phyloP scores from a whole-genome alignment of 306 rosid genomes.

The Rubus parviflorus region DNA sequence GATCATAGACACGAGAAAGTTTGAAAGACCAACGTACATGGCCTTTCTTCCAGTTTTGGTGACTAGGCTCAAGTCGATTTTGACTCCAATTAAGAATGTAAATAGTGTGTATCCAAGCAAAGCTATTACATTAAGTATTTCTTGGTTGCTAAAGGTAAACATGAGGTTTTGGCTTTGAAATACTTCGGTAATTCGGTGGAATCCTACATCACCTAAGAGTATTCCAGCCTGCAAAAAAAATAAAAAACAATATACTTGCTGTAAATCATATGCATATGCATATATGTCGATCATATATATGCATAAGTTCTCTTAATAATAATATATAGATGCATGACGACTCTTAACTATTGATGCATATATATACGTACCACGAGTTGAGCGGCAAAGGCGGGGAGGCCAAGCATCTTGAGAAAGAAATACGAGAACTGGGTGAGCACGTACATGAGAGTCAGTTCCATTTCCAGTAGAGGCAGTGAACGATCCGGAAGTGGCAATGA shows the following conservation, averaged over 20 bases:
- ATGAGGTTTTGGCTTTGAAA: background rate
- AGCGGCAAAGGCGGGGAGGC: slow-evolving; percentile 32
- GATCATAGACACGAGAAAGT: slow-evolving; percentile 41
- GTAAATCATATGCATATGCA: background rate
- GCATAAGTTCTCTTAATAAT: no score
- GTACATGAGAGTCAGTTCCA: slow-evolving; percentile 32
- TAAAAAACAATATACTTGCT: background rate
- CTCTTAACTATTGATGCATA: background rate
- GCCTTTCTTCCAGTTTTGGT: slow-evolving; percentile 36
- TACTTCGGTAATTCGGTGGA: background rate
- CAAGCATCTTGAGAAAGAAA: slow-evolving; percentile 26
- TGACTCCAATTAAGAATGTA: slow-evolving; percentile 60
- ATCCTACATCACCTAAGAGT: slow-evolving; percentile 24
- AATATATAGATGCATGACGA: no score
- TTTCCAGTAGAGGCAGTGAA: slow-evolving; percentile 34
- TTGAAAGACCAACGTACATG: slow-evolving; percentile 30
- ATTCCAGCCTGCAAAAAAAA: slow-evolving; percentile 28
- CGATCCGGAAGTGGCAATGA: slow-evolving; percentile 11
- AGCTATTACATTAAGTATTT: slow-evolving; percentile 38
- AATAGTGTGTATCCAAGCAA: slow-evolving; percentile 57
- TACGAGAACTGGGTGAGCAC: slow-evolving; percentile 17
- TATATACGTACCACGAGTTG: slow-evolving; percentile 32
- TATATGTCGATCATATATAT: no score
- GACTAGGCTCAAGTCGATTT: slow-evolving; percentile 52
- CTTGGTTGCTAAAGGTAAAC: slow-evolving; percentile 47